A percentile compares a stretch with the other conserved stretches of the same genome.
Evolutionary conservation across 345 rosid species (phyloP).

Genomic region (Eucalyptus regnans): DNA sequence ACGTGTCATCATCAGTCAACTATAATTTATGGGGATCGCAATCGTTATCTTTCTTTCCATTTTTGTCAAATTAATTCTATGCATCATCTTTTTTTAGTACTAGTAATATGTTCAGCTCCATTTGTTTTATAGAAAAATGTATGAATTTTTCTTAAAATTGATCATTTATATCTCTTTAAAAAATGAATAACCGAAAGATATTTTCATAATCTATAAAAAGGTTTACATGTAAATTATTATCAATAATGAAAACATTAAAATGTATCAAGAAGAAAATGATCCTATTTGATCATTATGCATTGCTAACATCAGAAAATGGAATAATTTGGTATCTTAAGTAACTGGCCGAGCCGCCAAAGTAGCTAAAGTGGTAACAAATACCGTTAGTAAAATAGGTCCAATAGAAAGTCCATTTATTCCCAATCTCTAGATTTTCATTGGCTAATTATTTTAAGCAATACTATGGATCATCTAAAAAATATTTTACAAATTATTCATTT

Average conservation of each 20-base stretch:
- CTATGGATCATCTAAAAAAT: not conserved
- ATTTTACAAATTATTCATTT: not conserved
- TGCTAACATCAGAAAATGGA: too few species aligned
- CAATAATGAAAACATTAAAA: not conserved
- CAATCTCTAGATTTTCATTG: not conserved
- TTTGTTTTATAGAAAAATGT: not conserved
- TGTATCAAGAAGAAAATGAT: too few species aligned
- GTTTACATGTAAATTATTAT: not conserved
- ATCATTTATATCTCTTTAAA: not conserved
- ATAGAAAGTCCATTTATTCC: too few species aligned
- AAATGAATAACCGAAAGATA: not conserved
- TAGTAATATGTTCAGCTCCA: not conserved
- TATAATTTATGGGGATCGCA: not conserved
- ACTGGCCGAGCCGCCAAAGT: accelerated
- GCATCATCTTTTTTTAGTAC: not conserved
- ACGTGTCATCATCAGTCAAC: not conserved
- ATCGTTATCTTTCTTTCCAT: not conserved
- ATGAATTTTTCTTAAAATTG: not conserved
- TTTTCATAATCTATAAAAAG: not conserved
- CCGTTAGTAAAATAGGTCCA: too few species aligned
- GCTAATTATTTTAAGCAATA: not conserved
- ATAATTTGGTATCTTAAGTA: too few species aligned
- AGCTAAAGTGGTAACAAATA: too few species aligned
- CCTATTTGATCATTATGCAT: too few species aligned
- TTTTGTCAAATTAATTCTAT: not conserved